A percentile compares a stretch with the other conserved stretches of the same genome.
phyloP scores from a whole-genome alignment of 2,329 filamentous ascomycete species.

The Xylariales sp. region DNA sequence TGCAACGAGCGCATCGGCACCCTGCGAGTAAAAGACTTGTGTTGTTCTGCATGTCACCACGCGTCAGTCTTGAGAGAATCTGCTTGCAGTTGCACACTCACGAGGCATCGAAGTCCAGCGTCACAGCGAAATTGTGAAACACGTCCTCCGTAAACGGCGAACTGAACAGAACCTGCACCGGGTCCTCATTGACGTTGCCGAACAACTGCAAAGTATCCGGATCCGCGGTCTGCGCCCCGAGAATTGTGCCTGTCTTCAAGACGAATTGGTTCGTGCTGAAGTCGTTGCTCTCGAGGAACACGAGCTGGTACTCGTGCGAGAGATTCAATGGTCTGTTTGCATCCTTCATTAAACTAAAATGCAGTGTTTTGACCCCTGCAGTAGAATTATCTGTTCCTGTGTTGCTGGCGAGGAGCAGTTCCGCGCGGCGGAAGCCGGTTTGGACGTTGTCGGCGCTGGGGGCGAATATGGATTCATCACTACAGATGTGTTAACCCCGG shows the following conservation, averaged over 20 bases:
- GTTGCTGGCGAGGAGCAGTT: slow-evolving; percentile 48
- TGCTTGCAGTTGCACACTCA: no score
- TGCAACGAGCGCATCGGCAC: slow-evolving; percentile 36
- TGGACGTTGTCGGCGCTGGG: slow-evolving; percentile 44
- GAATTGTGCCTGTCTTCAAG: slow-evolving; percentile 51
- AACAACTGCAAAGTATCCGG: slow-evolving; percentile 41
- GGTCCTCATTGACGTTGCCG: slow-evolving; percentile 40
- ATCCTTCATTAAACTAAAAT: slow-evolving; percentile 56
- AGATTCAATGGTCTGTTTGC: slow-evolving; percentile 47
- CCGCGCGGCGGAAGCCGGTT: slow-evolving; percentile 55
- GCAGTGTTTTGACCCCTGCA: slow-evolving; percentile 54
- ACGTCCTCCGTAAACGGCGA: slow-evolving; percentile 43
- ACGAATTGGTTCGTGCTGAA: slow-evolving; percentile 48
- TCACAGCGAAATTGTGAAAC: slow-evolving; percentile 60
- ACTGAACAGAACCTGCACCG: slow-evolving; percentile 44
- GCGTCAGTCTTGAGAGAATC: no score
- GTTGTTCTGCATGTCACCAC: slow-evolving; percentile 37
- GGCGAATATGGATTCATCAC: slow-evolving; percentile 55
- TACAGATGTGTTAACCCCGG: background rate
- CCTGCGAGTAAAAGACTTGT: slow-evolving; percentile 53
- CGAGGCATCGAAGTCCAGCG: slow-evolving; percentile 52
- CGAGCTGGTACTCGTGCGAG: slow-evolving; percentile 56
- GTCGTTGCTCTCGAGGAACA: slow-evolving; percentile 42
- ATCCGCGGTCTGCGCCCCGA: slow-evolving; percentile 31
- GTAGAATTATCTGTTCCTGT: slow-evolving; percentile 46